phyloP scores from a whole-genome alignment of 2,329 filamentous ascomycete species.

The Alternaria triticimaculans region DNA sequence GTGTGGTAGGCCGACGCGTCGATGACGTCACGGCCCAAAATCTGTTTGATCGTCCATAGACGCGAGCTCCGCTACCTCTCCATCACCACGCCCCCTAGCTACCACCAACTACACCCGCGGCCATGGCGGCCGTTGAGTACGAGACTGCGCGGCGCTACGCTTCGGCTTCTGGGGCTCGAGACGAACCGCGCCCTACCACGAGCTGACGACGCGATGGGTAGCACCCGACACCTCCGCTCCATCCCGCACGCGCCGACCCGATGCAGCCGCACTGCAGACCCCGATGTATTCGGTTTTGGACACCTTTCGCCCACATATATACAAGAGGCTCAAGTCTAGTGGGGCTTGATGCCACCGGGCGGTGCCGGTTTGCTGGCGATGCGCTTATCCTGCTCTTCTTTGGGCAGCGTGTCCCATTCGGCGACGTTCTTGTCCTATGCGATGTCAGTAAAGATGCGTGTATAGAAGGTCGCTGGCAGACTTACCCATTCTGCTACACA shows the following conservation, averaged over 20 bases:
- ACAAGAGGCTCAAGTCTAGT: not conserved
- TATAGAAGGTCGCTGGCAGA: not conserved
- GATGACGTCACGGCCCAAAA: not conserved
- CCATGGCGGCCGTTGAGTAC: not conserved
- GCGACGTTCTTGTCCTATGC: constrained; percentile 64
- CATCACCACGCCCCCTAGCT: not conserved
- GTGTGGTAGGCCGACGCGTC: not conserved
- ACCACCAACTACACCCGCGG: not conserved
- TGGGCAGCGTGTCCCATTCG: constrained; percentile 64
- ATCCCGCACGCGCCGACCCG: not conserved
- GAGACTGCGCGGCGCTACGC: not conserved
- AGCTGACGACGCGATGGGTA: not conserved
- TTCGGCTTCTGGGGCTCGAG: not conserved
- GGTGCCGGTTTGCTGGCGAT: constrained; percentile 46
- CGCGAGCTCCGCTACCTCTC: not conserved
- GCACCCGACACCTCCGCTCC: not conserved
- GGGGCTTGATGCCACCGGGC: not conserved
- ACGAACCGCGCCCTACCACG: not conserved
- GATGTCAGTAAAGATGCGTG: constrained; percentile 8
- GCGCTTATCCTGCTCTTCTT: constrained; percentile 65
- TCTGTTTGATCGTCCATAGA: not conserved
- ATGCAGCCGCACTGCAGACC: not conserved
- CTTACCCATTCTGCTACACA: constrained; percentile 67
- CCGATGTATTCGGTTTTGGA: not conserved
- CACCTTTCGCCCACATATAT: not conserved